phyloP scores from a whole-genome alignment of 805 yeast genomes.

The Cyberlindnera bimundalis region DNA sequence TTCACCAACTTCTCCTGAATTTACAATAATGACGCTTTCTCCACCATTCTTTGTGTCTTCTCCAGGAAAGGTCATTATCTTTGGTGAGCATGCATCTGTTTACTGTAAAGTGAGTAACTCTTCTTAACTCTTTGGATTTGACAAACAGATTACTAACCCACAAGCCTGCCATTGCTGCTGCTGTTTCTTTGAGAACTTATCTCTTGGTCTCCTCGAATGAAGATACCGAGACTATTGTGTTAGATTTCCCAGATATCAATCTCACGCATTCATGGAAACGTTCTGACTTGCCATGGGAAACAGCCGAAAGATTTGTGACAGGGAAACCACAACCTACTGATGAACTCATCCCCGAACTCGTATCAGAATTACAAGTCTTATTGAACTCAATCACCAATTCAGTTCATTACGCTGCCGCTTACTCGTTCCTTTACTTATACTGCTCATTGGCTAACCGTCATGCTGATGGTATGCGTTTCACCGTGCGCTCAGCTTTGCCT shows the following conservation, averaged over 20 bases:
- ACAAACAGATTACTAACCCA: too few species aligned
- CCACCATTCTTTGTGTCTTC: conserved; percentile 78
- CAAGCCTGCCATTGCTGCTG: conserved; percentile 93
- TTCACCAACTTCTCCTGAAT: too few species aligned
- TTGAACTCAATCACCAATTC: conserved; percentile 47
- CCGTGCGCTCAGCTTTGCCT: conserved; percentile 80
- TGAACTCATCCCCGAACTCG: conserved; percentile 58
- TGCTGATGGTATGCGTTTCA: conserved; percentile 52
- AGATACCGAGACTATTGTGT: conserved; percentile 41
- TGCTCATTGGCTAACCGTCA: conserved; percentile 48
- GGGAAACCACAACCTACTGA: conserved; percentile 37
- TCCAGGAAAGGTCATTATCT: conserved; percentile 93
- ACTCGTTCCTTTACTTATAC: conserved; percentile 79
- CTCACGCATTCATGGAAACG: conserved; percentile 63
- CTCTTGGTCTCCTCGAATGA: conserved; percentile 53
- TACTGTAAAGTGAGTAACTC: conserved; percentile 61
- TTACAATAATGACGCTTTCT: conserved; percentile 9
- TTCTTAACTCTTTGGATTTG: too few species aligned
- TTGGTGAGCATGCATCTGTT: conserved; percentile 97
- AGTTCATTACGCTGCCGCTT: conserved; percentile 73
- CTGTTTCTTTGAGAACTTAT: conserved; percentile 82
- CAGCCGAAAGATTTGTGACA: conserved; percentile 25
- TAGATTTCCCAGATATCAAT: conserved; percentile 83
- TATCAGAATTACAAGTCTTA: conserved; percentile 42
- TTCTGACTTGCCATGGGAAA: conserved; percentile 58